Base-by-base conservation (phyloP, 208 protist genomes). In the Leptomonas seymouri region DNA sequence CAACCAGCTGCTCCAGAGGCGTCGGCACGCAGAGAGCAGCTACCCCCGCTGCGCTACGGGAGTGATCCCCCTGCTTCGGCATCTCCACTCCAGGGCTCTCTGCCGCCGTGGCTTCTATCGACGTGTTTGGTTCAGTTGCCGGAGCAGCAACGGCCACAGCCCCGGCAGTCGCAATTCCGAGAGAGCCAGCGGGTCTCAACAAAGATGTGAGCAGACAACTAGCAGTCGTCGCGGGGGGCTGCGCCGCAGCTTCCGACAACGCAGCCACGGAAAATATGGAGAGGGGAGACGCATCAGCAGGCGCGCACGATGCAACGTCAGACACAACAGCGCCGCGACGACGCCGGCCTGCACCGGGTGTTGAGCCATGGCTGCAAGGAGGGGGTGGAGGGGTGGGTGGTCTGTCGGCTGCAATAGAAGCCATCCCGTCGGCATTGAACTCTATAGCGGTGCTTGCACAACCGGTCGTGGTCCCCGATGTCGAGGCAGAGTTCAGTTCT, bases 311-410 rank as follows among this genome's bases (percentile, higher is more conserved):
- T 9, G 34, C 25, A 9, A 45, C 48, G 34, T 61, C 69, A 1
- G 44, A 49, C 23, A 68, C 69, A 8, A 68, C 54, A 18, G 61
- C 36, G 14, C 60, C 69, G 23, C 69, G 60, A 36, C 69, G 69
- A 39, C 69, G 60, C 42, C 54, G 69, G 8, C 36, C 31, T n/a
- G n/a, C n/a, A n/a, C n/a, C n/a, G n/a, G n/a, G n/a, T n/a, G n/a
- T n/a, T n/a, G n/a, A n/a, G n/a, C n/a, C n/a, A n/a, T n/a, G n/a
- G n/a, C n/a, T n/a, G n/a, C n/a, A 9, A 3, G 34, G 34, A 3
- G 34, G 34, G 7, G 34, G 34, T 39, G 51, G 28, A 36, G 49
- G 34, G 34, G 9, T 3, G 34, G 9, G 34, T 9, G 34, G 34
- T 39, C 7, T 39, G 7, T 12, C 34, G 34, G 34, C 34, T 39